phyloP scores from a whole-genome alignment of 495 filamentous ascomycete species.

The Lentithecium fluviatile region DNA sequence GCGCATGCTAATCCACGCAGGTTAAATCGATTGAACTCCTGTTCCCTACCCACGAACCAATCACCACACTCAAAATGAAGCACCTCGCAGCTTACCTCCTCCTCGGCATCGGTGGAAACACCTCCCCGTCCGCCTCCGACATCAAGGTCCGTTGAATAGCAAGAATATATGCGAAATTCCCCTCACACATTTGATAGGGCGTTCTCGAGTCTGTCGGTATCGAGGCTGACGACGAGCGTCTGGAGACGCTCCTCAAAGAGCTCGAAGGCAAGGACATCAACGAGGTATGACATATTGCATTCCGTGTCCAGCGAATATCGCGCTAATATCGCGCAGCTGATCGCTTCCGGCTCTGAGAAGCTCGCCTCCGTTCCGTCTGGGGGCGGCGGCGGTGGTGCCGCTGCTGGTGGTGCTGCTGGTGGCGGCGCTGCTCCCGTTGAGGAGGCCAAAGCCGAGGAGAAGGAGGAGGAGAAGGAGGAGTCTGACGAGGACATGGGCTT shows the following conservation, averaged over 20 bases:
- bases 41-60: slow-evolving; percentile 53
- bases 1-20: slow-evolving; percentile 9
- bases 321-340: slow-evolving; percentile 61
- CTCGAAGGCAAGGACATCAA: slow-evolving; percentile 97
- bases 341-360: slow-evolving; percentile 85
- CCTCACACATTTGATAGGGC: slow-evolving; percentile 8
- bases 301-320: not conserved
- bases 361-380: slow-evolving; percentile 97
- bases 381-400: slow-evolving; percentile 68
- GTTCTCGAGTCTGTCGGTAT: slow-evolving; percentile 95
- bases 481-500: slow-evolving; percentile 99
- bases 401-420: slow-evolving; percentile 62
- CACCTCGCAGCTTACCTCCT: slow-evolving; percentile 99
- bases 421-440: slow-evolving; percentile 68
- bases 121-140: slow-evolving; percentile 79
- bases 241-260: slow-evolving; percentile 81
- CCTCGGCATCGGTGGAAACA: slow-evolving; percentile 89
- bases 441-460: slow-evolving; percentile 73
- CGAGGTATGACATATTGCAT: slow-evolving; percentile 58
- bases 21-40: slow-evolving; percentile 96
- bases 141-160: slow-evolving; percentile 58
- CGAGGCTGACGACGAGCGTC: slow-evolving; percentile 86
- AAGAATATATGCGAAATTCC: not conserved
- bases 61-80: slow-evolving; percentile 79
- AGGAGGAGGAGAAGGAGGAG: slow-evolving; percentile 76